phyloP scores from a whole-genome alignment of 164 flowering plant genomes.

The Cinnamomum chago region DNA sequence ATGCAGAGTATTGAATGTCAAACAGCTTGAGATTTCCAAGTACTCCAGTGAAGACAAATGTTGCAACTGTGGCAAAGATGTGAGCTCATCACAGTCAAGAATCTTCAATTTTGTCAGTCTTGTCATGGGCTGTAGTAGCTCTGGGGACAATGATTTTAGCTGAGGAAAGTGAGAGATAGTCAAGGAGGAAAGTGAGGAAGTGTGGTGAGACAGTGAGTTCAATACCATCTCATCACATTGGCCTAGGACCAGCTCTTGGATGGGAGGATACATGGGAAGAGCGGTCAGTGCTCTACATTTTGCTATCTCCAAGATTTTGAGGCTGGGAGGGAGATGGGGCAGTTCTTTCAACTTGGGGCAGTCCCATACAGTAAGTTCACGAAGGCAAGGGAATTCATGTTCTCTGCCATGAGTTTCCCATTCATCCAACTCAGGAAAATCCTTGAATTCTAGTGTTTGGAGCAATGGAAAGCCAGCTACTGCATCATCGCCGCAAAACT shows the following conservation, averaged over 20 bases:
- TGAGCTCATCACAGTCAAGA: not conserved
- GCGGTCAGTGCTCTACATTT: no score
- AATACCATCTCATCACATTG: not conserved
- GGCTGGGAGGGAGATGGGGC: not conserved
- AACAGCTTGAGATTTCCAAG: not conserved
- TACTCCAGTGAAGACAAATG: not conserved
- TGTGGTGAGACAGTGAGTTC: not conserved
- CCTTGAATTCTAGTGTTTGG: not conserved
- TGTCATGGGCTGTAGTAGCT: not conserved
- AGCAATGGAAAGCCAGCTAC: not conserved
- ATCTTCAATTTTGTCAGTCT: not conserved
- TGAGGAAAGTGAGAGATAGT: not conserved
- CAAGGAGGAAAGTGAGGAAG: not conserved
- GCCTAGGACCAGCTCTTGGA: no score
- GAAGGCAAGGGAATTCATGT: not conserved
- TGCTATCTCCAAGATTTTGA: not conserved
- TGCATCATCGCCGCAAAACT: not conserved
- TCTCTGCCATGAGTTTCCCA: not conserved
- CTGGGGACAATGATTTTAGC: not conserved
- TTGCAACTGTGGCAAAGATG: constrained; percentile 1
- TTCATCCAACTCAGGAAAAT: not conserved
- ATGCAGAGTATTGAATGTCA: no score
- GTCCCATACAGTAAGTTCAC: not conserved
- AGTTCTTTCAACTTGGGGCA: not conserved
- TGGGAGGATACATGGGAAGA: no score